phyloP scores from a whole-genome alignment of 2,329 filamentous ascomycete species.

The Colletotrichum graminicola region DNA sequence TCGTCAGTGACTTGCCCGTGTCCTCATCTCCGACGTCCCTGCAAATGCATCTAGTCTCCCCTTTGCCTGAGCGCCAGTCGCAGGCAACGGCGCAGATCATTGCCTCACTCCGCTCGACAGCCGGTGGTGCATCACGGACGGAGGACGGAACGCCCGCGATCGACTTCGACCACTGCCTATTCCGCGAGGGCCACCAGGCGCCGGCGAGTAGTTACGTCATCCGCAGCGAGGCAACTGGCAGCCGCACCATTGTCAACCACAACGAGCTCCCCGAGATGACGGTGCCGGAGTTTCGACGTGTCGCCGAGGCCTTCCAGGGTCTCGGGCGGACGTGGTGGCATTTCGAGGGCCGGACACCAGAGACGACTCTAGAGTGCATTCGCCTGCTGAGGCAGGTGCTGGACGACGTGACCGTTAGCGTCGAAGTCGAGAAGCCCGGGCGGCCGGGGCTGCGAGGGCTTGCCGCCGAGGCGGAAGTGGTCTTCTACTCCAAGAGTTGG shows the following conservation, averaged over 20 bases:
- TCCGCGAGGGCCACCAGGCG: conserved; percentile 64
- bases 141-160: conserved; percentile 51
- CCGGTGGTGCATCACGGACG: conserved; percentile 59
- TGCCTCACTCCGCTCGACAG: conserved; percentile 62
- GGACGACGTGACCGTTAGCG: conserved; percentile 63
- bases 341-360: conserved; percentile 74
- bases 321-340: conserved; percentile 72
- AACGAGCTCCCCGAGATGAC: conserved; percentile 78
- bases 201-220: conserved; percentile 79
- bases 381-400: conserved; percentile 59
- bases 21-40: conserved; percentile 40
- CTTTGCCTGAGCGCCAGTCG: conserved; percentile 66
- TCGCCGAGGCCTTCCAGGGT: conserved; percentile 55
- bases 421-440: conserved; percentile 79
- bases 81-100: conserved; percentile 64
- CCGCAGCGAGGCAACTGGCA: conserved; percentile 68
- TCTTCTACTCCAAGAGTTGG: conserved; percentile 81
- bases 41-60: conserved; percentile 60
- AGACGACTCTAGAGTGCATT: conserved; percentile 71
- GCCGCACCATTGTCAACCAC: conserved; percentile 78
- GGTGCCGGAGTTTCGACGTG: conserved; percentile 66
- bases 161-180: conserved; percentile 69
- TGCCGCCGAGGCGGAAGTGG: conserved; percentile 73
- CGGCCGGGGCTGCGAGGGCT: conserved; percentile 70
- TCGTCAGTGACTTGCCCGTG: conserved; percentile 46